A percentile compares a stretch with the other conserved stretches of the same genome.
Conservation (phyloP, 2,329 filamentous ascomycete genomes). For the Arachnopeziza araneosa region DNA sequence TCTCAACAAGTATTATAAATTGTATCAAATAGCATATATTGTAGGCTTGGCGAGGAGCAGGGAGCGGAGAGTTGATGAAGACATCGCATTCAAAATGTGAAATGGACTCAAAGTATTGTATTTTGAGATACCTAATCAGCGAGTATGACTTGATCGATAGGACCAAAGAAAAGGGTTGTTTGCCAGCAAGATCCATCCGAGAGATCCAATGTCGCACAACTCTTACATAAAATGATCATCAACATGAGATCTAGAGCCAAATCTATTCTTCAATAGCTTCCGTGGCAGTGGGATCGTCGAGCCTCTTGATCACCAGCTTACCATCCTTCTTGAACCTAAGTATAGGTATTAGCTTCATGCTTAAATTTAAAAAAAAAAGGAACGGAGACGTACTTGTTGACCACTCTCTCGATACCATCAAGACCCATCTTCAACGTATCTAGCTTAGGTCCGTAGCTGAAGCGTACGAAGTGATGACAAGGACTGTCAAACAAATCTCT, state of each 20-base stretch:
- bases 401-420: slow-evolving; percentile 77
- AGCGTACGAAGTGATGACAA: slow-evolving; percentile 85
- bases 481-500: slow-evolving; percentile 91
- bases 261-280: background rate
- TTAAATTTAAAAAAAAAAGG: background rate
- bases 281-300: background rate
- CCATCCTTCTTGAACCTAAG: slow-evolving; percentile 12
- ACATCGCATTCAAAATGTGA: background rate
- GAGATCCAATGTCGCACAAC: background rate
- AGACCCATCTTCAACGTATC: slow-evolving; percentile 72
- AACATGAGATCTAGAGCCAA: background rate
- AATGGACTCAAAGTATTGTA: background rate
- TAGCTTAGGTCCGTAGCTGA: slow-evolving; percentile 81
- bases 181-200: background rate
- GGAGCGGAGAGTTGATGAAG: background rate
- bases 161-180: background rate
- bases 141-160: background rate
- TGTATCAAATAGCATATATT: too few species aligned
- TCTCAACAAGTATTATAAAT: too few species aligned
- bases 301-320: slow-evolving; percentile 3
- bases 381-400: slow-evolving; percentile 52
- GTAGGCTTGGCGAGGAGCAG: too few species aligned
- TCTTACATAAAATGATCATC: background rate
- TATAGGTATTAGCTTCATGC: background rate
- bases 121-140: background rate